Conservation (phyloP, 495 filamentous ascomycete species). For the Penicillium tannophilum region DNA sequence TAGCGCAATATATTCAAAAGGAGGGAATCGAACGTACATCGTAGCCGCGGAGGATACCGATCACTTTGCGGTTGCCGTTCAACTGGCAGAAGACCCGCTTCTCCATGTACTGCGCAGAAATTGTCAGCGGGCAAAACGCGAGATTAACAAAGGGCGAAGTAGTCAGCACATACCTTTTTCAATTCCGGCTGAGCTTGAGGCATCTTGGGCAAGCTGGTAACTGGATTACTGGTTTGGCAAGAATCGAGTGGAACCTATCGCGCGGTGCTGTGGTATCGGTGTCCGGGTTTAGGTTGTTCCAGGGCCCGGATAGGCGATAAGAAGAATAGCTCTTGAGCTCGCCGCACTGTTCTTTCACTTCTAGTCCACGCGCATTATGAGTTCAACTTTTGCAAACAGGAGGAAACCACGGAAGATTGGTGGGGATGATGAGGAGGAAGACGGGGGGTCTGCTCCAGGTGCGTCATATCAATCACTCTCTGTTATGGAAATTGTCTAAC, state of each 20-base stretch:
- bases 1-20: background rate
- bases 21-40: slow-evolving; percentile 65
- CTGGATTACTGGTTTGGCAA: slow-evolving; percentile 18
- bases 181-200: slow-evolving; percentile 98
- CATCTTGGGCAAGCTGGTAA: slow-evolving; percentile 62
- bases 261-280: slow-evolving; percentile 31
- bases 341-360: slow-evolving; percentile 5
- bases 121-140: slow-evolving; percentile 16
- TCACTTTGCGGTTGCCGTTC: slow-evolving; percentile 96
- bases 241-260: slow-evolving; percentile 14
- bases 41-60: slow-evolving; percentile 91
- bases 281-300: slow-evolving; percentile 41
- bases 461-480: background rate
- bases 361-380: slow-evolving; percentile 45
- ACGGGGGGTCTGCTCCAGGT: slow-evolving; percentile 35
- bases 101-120: slow-evolving; percentile 84
- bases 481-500: slow-evolving; percentile 16
- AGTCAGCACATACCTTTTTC: slow-evolving; percentile 72
- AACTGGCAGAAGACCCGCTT: slow-evolving; percentile 97
- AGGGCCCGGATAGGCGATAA: slow-evolving; percentile 31
- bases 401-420: slow-evolving; percentile 76
- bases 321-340: slow-evolving; percentile 21
- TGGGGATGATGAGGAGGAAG: slow-evolving; percentile 65
- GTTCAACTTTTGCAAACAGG: slow-evolving; percentile 65
- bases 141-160: background rate